Conservation (phyloP, 2,329 filamentous ascomycete genomes). For the Phoma sp. region DNA sequence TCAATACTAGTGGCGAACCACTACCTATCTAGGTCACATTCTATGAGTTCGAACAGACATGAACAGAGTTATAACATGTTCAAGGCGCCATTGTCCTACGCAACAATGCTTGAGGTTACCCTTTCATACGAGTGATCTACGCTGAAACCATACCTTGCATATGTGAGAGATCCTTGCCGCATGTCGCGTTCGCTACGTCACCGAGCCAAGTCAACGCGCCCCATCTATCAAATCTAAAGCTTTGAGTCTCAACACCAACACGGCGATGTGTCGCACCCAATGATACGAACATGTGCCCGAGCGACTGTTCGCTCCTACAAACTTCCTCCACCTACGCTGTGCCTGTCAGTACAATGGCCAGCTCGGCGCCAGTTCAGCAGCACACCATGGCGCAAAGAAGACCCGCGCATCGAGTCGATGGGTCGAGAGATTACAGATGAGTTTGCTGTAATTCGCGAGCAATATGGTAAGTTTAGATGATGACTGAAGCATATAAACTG, state of each 20-base stretch:
- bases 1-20: background rate
- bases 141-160: background rate
- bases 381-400: constrained; percentile 40
- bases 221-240: background rate
- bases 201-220: constrained; percentile 15
- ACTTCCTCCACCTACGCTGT: background rate
- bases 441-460: constrained; percentile 64
- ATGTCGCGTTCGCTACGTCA: constrained; percentile 32
- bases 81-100: background rate
- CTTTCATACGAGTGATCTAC: background rate
- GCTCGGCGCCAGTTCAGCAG: constrained; percentile 31
- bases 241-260: constrained; percentile 17
- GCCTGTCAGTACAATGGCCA: background rate
- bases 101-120: background rate
- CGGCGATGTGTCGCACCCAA: constrained; percentile 32
- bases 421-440: constrained; percentile 65
- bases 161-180: constrained; percentile 11
- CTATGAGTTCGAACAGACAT: background rate
- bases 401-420: constrained; percentile 59
- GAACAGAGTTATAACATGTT: background rate
- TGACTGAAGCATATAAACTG: constrained; percentile 8
- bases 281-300: constrained; percentile 40
- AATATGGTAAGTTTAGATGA: constrained; percentile 57
- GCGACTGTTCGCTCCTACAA: constrained; percentile 33
- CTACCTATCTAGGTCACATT: background rate